A percentile compares a stretch with the other conserved stretches of the same genome.
phyloP scores from a whole-genome alignment of 2,329 filamentous ascomycete species.

The Arthrobotrys musiformis region DNA sequence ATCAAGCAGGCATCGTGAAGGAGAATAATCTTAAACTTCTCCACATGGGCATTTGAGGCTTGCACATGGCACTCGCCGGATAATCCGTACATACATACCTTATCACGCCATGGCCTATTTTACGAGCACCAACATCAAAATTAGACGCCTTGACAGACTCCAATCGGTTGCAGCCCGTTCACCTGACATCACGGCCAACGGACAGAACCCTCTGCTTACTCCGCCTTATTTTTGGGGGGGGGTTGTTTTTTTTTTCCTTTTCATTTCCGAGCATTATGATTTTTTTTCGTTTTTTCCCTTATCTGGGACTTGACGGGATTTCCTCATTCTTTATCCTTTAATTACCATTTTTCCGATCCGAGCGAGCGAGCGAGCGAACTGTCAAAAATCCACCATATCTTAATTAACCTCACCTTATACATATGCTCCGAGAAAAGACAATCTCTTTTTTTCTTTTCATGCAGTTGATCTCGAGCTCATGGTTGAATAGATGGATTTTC shows the following conservation, averaged over 20 bases:
- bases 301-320: slow-evolving; percentile 28
- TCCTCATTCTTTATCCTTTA: slow-evolving; percentile 46
- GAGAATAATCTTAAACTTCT: slow-evolving; percentile 56
- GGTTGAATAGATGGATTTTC: slow-evolving; percentile 28
- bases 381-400: slow-evolving; percentile 36
- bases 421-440: slow-evolving; percentile 9
- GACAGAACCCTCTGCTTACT: slow-evolving; percentile 38
- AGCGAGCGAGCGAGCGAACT: slow-evolving; percentile 39
- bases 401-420: slow-evolving; percentile 29
- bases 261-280: slow-evolving; percentile 7
- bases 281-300: slow-evolving; percentile 30
- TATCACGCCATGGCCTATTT: slow-evolving; percentile 50
- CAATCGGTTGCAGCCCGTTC: slow-evolving; percentile 33
- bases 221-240: neutral
- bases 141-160: slow-evolving; percentile 39
- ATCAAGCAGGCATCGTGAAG: slow-evolving; percentile 31
- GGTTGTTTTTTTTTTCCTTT: too few species aligned
- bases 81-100: slow-evolving; percentile 37
- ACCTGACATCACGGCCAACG: slow-evolving; percentile 30
- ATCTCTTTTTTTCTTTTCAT: too few species aligned
- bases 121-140: slow-evolving; percentile 46
- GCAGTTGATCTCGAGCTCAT: slow-evolving; percentile 41
- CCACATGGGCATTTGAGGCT: slow-evolving; percentile 53
- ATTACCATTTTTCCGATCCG: slow-evolving; percentile 53
- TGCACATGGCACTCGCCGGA: slow-evolving; percentile 48